These are phyloP conservation scores for Triangularia setosa DNA, from an alignment of 2,329 filamentous ascomycete genomes.

Conservation along the genomic window DNA sequence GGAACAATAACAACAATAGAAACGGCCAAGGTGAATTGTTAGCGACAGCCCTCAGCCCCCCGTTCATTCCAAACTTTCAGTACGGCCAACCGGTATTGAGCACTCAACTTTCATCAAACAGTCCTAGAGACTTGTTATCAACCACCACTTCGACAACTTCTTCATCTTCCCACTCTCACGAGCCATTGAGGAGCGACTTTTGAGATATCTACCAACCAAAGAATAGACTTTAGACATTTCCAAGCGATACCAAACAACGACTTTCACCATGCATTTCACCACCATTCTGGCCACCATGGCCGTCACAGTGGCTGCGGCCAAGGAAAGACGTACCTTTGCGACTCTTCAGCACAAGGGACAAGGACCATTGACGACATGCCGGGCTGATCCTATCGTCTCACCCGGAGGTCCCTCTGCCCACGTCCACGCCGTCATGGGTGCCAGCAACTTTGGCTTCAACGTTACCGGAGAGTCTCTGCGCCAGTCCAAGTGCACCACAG, in stretches of 20 bases:
- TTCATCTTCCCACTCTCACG: background rate
- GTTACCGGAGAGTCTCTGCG: constrained; percentile 58
- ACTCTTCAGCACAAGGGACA: constrained; percentile 69
- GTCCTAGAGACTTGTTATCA: constrained; percentile 17
- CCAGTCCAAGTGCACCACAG: constrained; percentile 66
- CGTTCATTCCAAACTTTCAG: constrained; percentile 8
- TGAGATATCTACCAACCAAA: background rate
- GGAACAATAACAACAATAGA: background rate
- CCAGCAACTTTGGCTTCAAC: constrained; percentile 60
- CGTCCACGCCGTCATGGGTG: constrained; percentile 68
- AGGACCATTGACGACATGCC: constrained; percentile 56
- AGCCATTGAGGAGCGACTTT: constrained; percentile 11
- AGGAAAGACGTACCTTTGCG: constrained; percentile 55
- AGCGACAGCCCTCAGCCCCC: background rate
- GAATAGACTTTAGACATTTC: background rate
- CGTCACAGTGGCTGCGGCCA: constrained; percentile 39
- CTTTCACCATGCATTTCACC: constrained; percentile 22
- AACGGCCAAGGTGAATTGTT: constrained; percentile 5
- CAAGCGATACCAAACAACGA: background rate
- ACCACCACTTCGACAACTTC: background rate
- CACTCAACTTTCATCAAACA: constrained; percentile 10
- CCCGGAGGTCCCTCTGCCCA: constrained; percentile 58
- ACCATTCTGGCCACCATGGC: constrained; percentile 31
- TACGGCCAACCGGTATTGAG: constrained; percentile 18
- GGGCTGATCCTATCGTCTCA: constrained; percentile 64